Evolutionary conservation across 192 early-diverging fungal genomes (phyloP).

Genomic region (Spizellomyces sp.): DNA sequence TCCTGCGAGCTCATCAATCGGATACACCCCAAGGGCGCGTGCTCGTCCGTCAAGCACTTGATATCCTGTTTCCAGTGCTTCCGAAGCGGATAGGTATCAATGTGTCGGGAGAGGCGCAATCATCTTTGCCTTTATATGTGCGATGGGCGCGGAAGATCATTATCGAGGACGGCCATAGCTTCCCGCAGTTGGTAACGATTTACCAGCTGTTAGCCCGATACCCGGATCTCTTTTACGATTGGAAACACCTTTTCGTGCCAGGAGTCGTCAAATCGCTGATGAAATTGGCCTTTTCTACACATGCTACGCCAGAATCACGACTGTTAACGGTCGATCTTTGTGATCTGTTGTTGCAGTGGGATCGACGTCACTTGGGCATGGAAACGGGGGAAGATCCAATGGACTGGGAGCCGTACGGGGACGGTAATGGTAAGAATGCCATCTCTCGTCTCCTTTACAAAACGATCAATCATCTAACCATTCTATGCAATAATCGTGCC

Average conservation of each 20-base stretch:
- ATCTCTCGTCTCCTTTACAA: not conserved
- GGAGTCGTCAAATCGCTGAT: conserved; percentile 85
- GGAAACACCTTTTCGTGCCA: conserved; percentile 85
- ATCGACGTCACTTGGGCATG: conserved; percentile 35
- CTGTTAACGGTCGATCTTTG: conserved; percentile 86
- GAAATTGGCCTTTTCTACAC: conserved; percentile 84
- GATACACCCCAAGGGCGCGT: conserved; percentile 68
- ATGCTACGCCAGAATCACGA: conserved; percentile 82
- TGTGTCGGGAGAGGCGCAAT: conserved; percentile 10
- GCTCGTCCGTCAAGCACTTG: conserved; percentile 91
- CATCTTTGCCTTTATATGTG: conserved; percentile 76
- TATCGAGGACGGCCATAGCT: conserved; percentile 87
- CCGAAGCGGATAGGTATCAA: conserved; percentile 70
- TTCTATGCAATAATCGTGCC: too few species aligned
- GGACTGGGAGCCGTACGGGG: not conserved
- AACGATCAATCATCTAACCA: too few species aligned
- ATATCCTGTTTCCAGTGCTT: conserved; percentile 89
- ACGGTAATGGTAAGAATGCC: not conserved
- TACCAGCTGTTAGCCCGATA: conserved; percentile 92
- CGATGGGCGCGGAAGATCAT: conserved; percentile 85
- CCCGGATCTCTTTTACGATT: conserved; percentile 86
- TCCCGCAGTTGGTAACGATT: conserved; percentile 85
- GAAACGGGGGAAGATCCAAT: not conserved
- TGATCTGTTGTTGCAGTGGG: conserved; percentile 91
- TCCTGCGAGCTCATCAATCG: conserved; percentile 86